A percentile compares a stretch with the other conserved stretches of the same genome.
phyloP scores from a whole-genome alignment of 805 yeast species.

The Yarrowia sp. region DNA sequence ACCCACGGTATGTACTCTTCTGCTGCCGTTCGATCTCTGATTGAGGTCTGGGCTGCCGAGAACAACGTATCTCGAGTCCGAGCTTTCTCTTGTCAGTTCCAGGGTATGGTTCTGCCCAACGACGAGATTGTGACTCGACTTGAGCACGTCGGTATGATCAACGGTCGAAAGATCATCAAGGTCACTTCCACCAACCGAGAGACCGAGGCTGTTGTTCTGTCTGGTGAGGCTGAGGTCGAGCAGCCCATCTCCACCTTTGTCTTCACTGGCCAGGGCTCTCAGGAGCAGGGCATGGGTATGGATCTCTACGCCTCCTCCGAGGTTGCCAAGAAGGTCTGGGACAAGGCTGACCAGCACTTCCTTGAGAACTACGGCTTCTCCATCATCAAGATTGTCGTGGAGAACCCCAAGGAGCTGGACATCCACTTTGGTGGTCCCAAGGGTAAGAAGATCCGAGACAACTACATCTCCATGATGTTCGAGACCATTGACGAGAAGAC shows the following conservation, averaged over 20 bases:
- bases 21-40: conserved; percentile 92
- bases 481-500: conserved; percentile 83
- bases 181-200: conserved; percentile 86
- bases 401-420: conserved; percentile 94
- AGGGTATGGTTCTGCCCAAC: conserved; percentile 98
- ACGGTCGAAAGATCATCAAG: conserved; percentile 96
- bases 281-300: conserved; percentile 99
- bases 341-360: conserved; percentile 94
- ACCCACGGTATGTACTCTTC: conserved; percentile 99
- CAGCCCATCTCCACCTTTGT: conserved; percentile 97
- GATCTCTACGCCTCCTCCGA: conserved; percentile 89
- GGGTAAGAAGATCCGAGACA: conserved; percentile 93
- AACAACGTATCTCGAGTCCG: conserved; percentile 95
- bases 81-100: conserved; percentile 88
- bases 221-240: conserved; percentile 98
- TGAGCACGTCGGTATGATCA: conserved; percentile 98
- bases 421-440: conserved; percentile 97
- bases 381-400: conserved; percentile 90
- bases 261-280: conserved; percentile 99
- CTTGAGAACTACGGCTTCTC: conserved; percentile 95
- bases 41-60: conserved; percentile 98
- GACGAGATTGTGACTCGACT: conserved; percentile 84
- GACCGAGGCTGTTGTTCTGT: conserved; percentile 76
- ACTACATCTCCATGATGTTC: conserved; percentile 96
- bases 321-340: conserved; percentile 97